Evolutionary conservation across 2,329 filamentous ascomycete genomes (phyloP), one percentile per base, ranked within the genome.

Genomic region (Verticillium alfalfae): DNA sequence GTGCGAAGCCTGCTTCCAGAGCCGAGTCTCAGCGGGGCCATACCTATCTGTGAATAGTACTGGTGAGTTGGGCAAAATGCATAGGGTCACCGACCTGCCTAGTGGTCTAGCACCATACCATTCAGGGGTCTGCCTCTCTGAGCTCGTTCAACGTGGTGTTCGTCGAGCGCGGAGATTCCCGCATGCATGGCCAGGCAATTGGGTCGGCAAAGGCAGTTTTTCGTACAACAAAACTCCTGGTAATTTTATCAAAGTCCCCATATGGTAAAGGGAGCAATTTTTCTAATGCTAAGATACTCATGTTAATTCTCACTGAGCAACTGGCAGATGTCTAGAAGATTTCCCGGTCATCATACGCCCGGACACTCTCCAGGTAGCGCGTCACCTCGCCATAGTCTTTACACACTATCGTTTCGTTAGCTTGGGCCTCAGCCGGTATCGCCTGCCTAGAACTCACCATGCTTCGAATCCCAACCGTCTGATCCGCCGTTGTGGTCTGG

Each of bases 401-500:
- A 70, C 78, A 80, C 55, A 80, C 77, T 77, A 52, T 22, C 34
- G 13, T 3, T 1, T n/a, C 5, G 45, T 45, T 4, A 13, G 49
- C 18, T 13, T 16, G 1, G 1, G 12, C n/a, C 1, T 16, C 31
- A 9, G 1, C n/a, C 10, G n/a, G 6, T 18, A 52, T 52, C 45
- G n/a, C 7, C 18, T 52, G 9, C 38, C 3, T 9, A 56, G 16
- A 54, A 67, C 74, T 65, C 66, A 76, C 75, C 71, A 64, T 80
- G 78, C 68, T 77, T 79, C 1, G 76, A 77, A 61, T 80, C 78
- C 78, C 78, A 80, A 7, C 78, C 78, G 60, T 80, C 78, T 2
- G 75, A 77, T 2, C 78, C 78, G 12, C 75, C 75, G 57, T 79
- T 80, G 66, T 79, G 72, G 62, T 79, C 76, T 1, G 78, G 78